Evolutionary conservation across 2,329 filamentous ascomycete species (phyloP).

Genomic region (Paracorniculantispora psalliotae): DNA sequence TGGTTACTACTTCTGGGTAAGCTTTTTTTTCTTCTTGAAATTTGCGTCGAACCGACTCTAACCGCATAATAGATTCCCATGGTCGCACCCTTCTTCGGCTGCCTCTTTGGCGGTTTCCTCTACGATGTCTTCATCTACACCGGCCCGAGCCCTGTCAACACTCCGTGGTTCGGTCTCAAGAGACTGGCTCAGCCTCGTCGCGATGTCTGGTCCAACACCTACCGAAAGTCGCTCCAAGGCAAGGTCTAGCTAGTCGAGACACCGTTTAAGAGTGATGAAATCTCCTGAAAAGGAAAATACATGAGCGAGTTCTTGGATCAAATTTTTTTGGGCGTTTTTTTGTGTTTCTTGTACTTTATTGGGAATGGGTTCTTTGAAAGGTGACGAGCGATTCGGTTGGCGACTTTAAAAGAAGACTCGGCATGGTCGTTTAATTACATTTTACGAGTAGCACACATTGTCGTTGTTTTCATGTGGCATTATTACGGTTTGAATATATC

Average conservation of each 20-base stretch:
- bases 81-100: slow-evolving; percentile 64
- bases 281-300: too few species aligned
- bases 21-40: too few species aligned
- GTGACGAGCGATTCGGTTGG: background rate
- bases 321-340: background rate
- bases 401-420: background rate
- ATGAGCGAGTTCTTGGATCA: background rate
- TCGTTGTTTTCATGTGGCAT: background rate
- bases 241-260: slow-evolving; percentile 12
- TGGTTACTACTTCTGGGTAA: slow-evolving; percentile 68
- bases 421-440: background rate
- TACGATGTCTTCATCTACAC: slow-evolving; percentile 67
- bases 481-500: background rate
- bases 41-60: too few species aligned
- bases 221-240: slow-evolving; percentile 19
- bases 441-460: background rate
- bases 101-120: slow-evolving; percentile 57
- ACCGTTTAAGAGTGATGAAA: too few species aligned
- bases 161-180: slow-evolving; percentile 58
- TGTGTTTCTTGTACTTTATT: background rate
- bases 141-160: slow-evolving; percentile 66
- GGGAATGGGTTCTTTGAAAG: background rate
- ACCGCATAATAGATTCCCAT: slow-evolving; percentile 55
- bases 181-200: slow-evolving; percentile 36
- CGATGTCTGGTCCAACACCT: slow-evolving; percentile 34